Conservation (phyloP, 305 asterid genomes). For the Fraxinus platypoda region DNA sequence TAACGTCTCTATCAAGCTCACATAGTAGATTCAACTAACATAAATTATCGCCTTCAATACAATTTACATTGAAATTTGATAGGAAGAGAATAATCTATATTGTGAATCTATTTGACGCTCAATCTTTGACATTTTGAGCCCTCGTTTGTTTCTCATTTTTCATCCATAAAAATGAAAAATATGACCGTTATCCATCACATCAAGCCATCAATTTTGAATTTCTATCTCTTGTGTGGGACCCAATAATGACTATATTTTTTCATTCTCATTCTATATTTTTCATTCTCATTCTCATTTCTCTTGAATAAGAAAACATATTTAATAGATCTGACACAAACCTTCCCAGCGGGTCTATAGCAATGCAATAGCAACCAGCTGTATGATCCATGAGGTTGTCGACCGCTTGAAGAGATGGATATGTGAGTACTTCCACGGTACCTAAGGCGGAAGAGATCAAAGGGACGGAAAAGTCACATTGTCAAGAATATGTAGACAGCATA, state of each 20-base stretch:
- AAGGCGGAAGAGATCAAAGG: constrained; percentile 18
- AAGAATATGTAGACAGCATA: constrained; percentile 13
- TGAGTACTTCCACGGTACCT: constrained; percentile 94
- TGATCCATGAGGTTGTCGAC: constrained; percentile 89
- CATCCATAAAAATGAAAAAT: no score
- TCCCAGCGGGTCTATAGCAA: constrained; percentile 92
- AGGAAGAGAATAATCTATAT: constrained; percentile 1
- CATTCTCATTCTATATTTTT: no score
- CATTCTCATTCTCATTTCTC: no score
- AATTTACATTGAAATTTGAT: background rate
- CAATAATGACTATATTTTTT: no score
- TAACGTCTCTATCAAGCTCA: background rate
- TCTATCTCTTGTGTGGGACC: no score
- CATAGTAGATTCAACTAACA: background rate
- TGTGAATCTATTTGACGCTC: background rate
- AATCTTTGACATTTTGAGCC: background rate
- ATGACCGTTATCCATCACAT: no score
- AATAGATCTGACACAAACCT: constrained; percentile 45
- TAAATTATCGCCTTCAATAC: background rate
- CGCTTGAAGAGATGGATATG: constrained; percentile 80
- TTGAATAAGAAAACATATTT: constrained; percentile 8
- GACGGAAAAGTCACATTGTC: constrained; percentile 1
- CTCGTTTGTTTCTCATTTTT: no score
- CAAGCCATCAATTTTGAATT: no score
- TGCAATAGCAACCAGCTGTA: constrained; percentile 99